Evolutionary conservation across 2,329 filamentous ascomycete genomes (phyloP).

Genomic region (Emergomyces orientalis): DNA sequence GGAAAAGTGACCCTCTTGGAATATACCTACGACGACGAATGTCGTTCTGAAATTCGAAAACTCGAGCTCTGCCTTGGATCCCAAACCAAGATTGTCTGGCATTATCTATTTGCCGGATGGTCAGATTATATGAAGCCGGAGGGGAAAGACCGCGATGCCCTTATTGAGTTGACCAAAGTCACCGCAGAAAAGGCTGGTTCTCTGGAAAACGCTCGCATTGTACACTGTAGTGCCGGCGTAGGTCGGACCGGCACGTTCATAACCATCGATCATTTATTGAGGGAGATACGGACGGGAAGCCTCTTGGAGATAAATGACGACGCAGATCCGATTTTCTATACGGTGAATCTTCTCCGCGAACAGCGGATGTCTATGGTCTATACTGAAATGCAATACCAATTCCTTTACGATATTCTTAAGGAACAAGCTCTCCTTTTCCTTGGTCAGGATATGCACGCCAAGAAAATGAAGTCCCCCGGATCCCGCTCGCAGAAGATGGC

Average conservation of each 20-base stretch:
- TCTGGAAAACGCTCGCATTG: slow-evolving; percentile 62
- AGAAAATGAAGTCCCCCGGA: slow-evolving; percentile 1
- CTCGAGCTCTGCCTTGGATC: slow-evolving; percentile 45
- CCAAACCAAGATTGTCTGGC: slow-evolving; percentile 61
- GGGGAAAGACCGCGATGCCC: slow-evolving; percentile 42
- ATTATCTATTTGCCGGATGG: slow-evolving; percentile 80
- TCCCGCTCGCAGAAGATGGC: slow-evolving; percentile 12
- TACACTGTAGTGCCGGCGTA: slow-evolving; percentile 85
- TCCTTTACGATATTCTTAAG: slow-evolving; percentile 78
- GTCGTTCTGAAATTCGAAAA: slow-evolving; percentile 62
- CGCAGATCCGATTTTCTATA: slow-evolving; percentile 63
- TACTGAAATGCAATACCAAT: slow-evolving; percentile 70
- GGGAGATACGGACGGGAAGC: slow-evolving; percentile 67
- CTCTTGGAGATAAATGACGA: slow-evolving; percentile 45
- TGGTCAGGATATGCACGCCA: slow-evolving; percentile 13
- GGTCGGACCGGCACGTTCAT: slow-evolving; percentile 94
- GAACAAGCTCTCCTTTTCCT: slow-evolving; percentile 40
- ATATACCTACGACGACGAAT: slow-evolving; percentile 46
- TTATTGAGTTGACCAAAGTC: slow-evolving; percentile 43
- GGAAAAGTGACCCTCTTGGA: slow-evolving; percentile 57
- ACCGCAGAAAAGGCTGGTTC: slow-evolving; percentile 38
- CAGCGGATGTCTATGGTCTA: slow-evolving; percentile 96
- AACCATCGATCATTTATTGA: slow-evolving; percentile 80
- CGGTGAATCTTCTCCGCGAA: slow-evolving; percentile 70
- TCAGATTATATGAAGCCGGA: slow-evolving; percentile 79